Evolutionary conservation across 169 alveolate species (phyloP), one percentile per base, ranked within the genome.

Genomic region (Plasmodium gonderi): DNA sequence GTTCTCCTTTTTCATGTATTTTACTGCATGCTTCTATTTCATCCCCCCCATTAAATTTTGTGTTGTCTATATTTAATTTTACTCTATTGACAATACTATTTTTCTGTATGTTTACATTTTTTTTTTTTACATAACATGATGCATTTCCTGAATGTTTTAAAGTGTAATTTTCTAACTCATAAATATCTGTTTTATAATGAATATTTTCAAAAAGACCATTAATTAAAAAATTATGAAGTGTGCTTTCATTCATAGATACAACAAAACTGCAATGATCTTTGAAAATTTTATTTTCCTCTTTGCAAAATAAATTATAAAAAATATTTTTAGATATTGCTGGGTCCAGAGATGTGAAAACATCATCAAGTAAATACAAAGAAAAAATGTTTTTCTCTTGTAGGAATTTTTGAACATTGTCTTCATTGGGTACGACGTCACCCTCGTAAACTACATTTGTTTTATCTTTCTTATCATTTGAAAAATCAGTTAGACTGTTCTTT

Each of bases 341-440:
- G 79, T 95, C 97, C 26, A 95, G 69, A 36, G 96, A 95, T 47
- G 95, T 93, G 91, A 95, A 95, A n/a, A 95, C 79, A 60, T 54
- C 95, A 83, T 65, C 94, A 75, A 95, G 91, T 40, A 95, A 79
- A 92, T 69, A 90, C 60, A 40, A 81, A 91, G 82, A 93, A 12
- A 23, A 64, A 65, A 44, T 77, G 74, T 69, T 79, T n/a, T 75
- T 76, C 33, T 77, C 64, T 49, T n/a, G 45, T 69, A 82, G 31
- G 47, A 14, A 38, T 17, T 64, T 80, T 38, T 23, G 38, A 29
- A 80, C 29, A 9, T 29, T 31, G 51, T 67, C 36, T 51, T 45
- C 85, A 54, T 26, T 38, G 77, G 44, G 44, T 54, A 45, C 49
- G 44, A 51, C 12, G 3, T 42, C 23, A 29, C 31, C 49, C 40